Conservation (phyloP, 2,329 filamentous ascomycete species). For the Fusarium albidum region DNA sequence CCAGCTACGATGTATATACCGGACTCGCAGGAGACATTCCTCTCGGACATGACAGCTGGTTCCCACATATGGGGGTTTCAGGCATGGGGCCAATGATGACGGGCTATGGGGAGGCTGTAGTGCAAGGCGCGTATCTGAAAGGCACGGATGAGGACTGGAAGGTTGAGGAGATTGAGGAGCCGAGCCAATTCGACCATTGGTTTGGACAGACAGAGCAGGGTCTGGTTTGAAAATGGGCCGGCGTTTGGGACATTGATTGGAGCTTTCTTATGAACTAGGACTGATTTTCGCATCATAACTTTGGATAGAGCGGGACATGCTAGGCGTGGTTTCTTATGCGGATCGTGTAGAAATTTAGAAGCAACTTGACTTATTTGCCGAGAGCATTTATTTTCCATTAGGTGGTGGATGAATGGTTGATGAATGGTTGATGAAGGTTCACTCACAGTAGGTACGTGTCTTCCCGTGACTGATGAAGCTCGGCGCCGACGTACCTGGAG, state of each 20-base stretch:
- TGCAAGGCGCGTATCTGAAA: constrained; percentile 43
- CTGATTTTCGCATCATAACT: constrained; percentile 15
- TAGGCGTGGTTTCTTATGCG: constrained; percentile 23
- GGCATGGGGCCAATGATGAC: constrained; percentile 17
- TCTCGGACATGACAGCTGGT: constrained; percentile 26
- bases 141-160: constrained; percentile 47
- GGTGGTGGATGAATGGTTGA: not conserved
- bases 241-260: not conserved
- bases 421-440: not conserved
- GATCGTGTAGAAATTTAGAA: constrained; percentile 5
- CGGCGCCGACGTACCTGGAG: too few relatives aligned
- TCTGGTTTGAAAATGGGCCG: constrained; percentile 17
- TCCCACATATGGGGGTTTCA: constrained; percentile 12
- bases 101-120: constrained; percentile 20
- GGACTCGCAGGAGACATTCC: constrained; percentile 15
- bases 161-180: constrained; percentile 45
- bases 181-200: constrained; percentile 44
- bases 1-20: constrained; percentile 20
- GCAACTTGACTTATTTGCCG: not conserved
- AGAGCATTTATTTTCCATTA: not conserved
- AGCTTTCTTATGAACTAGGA: not conserved
- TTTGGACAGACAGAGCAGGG: constrained; percentile 41
- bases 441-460: too few relatives aligned
- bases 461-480: too few relatives aligned
- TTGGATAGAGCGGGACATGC: constrained; percentile 17